A percentile compares a stretch with the other conserved stretches of the same genome.
phyloP scores from a whole-genome alignment of 148 eudicot species.

The Gaultheria prostrata region DNA sequence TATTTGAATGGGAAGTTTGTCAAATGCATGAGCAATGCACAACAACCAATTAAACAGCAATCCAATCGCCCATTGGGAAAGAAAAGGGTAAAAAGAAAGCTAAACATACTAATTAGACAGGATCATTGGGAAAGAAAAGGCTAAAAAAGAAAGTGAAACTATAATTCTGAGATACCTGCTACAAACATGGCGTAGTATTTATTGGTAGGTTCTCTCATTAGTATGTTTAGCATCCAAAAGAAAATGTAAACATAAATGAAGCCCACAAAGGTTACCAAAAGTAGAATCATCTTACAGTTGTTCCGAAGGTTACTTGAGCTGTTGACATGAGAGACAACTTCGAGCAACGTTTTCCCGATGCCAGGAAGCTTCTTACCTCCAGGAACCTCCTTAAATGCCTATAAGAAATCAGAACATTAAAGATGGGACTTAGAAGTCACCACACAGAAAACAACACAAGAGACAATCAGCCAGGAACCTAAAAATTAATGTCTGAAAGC shows the following conservation, averaged over 20 bases:
- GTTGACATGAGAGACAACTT: constrained; percentile 52
- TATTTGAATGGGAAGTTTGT: too few relatives aligned
- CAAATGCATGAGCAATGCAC: too few relatives aligned
- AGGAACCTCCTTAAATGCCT: constrained; percentile 80
- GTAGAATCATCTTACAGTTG: constrained; percentile 50
- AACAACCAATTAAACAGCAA: neutral
- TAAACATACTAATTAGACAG: too few relatives aligned
- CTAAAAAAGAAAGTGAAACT: too few relatives aligned
- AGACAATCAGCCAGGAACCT: neutral
- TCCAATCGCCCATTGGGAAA: neutral
- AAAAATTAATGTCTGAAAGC: too few relatives aligned
- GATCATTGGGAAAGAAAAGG: too few relatives aligned
- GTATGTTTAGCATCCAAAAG: too few relatives aligned
- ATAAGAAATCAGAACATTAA: neutral
- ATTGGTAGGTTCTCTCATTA: too few relatives aligned
- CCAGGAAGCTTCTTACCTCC: constrained; percentile 83
- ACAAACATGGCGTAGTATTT: too few relatives aligned
- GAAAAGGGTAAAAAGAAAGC: neutral
- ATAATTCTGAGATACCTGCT: too few relatives aligned
- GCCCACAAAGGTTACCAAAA: neutral
- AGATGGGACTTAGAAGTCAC: neutral
- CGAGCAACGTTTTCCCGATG: constrained; percentile 70
- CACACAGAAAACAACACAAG: neutral
- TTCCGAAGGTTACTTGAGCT: constrained; percentile 39
- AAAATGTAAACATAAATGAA: neutral